Evolutionary conservation across 2,329 filamentous ascomycete genomes (phyloP), one percentile per base, ranked within the genome.

Genomic region (Paraphaeosphaeria sporulosa): DNA sequence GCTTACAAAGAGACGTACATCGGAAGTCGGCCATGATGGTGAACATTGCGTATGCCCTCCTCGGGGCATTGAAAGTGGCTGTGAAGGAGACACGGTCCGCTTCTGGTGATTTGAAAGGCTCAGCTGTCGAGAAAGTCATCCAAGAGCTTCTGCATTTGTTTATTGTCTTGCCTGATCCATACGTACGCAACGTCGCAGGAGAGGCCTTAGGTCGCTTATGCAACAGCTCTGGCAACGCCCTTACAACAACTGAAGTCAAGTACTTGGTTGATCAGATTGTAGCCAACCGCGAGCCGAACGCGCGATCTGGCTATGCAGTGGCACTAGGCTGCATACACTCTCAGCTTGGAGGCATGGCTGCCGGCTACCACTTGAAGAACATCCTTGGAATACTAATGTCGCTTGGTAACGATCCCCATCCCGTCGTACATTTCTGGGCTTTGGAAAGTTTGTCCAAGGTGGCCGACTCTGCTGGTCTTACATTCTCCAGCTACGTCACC

Each of bases 371-470:
- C 75, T 84, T 99, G 53, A 98, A 98, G 81, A 97, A 93, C 1
- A 97, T 99, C 52, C 86, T 97, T n/a, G 91, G 94, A 19, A 96
- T 99, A 42, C 82, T 99, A n/a, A 96, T 98, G 91, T 98, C 95
- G 8, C 85, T 99, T 10, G 94, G 93, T 76, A 97, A 94, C 68
- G 95, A 99, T 72, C 92, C 94, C 21, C 95, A 99, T 75, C 94
- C 95, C 0, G 89, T 92, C 0, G 95, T 99, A 9, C 95, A 99
- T 77, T 97, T 94, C 74, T 98, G 94, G 93, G 94, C 96, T 2
- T 82, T 99, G 47, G 93, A 97, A 74, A 94, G 93, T 10, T 79
- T 99, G 32, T 90, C 92, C 2, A 85, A 91, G 55, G 93, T 96
- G 13, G 91, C 94, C 2, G 94, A 97, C 71, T 95, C 94, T 12